phyloP scores from a whole-genome alignment of 805 yeast genomes.

The Wickerhamomyces chambardii region DNA sequence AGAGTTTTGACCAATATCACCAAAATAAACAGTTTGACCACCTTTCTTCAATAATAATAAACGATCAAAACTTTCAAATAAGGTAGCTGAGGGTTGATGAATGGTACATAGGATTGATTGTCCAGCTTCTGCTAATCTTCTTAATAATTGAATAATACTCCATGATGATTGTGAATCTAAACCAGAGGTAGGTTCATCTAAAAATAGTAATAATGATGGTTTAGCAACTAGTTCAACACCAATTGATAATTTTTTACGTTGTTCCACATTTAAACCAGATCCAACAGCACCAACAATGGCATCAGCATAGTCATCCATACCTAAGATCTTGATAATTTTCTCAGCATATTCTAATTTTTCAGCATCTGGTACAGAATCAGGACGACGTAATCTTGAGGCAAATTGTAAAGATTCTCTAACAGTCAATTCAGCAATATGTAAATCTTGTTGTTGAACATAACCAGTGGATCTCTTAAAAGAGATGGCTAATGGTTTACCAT shows the following conservation, averaged over 20 bases:
- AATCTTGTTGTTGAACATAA: slow-evolving; percentile 53
- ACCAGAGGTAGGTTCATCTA: slow-evolving; percentile 57
- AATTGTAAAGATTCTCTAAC: slow-evolving; percentile 45
- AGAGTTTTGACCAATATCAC: slow-evolving; percentile 57
- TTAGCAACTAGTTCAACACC: slow-evolving; percentile 49
- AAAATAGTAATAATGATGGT: slow-evolving; percentile 40
- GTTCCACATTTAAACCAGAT: slow-evolving; percentile 42
- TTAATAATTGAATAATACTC: slow-evolving; percentile 46
- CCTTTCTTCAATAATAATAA: slow-evolving; percentile 54
- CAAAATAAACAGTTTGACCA: slow-evolving; percentile 61
- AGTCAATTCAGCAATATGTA: slow-evolving; percentile 39
- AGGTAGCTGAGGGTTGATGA: slow-evolving; percentile 57
- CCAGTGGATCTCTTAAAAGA: slow-evolving; percentile 49
- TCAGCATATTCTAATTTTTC: slow-evolving; percentile 29
- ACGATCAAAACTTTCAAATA: slow-evolving; percentile 51
- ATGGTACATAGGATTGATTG: slow-evolving; percentile 56
- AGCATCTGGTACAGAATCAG: slow-evolving; percentile 30
- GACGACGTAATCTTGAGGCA: slow-evolving; percentile 44
- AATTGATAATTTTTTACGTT: slow-evolving; percentile 42
- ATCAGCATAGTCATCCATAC: slow-evolving; percentile 37
- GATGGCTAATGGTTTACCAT: slow-evolving; percentile 38
- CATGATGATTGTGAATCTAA: slow-evolving; percentile 51
- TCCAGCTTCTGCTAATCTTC: slow-evolving; percentile 39
- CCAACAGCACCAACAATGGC: slow-evolving; percentile 31
- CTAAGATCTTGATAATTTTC: slow-evolving; percentile 33